Conservation (phyloP, 2,329 filamentous ascomycete species). For the Fusarium solani-melongenae region DNA sequence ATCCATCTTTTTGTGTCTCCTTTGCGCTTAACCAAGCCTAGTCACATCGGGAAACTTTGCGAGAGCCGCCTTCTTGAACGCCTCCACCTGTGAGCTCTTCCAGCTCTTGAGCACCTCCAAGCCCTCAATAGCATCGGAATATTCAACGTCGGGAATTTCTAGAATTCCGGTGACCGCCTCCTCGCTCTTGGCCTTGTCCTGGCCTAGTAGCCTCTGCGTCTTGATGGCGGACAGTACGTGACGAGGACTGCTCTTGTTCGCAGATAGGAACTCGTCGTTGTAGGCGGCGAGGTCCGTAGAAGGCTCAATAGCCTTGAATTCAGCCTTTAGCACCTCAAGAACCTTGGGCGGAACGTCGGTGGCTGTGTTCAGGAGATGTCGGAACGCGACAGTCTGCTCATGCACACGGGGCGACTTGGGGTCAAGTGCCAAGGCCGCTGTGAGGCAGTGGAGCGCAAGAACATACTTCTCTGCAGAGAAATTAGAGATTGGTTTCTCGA, state of each 20-base stretch:
- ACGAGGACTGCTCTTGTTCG: slow-evolving; percentile 69
- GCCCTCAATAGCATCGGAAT: slow-evolving; percentile 65
- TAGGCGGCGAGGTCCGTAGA: slow-evolving; percentile 68
- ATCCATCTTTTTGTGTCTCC: slow-evolving; percentile 4
- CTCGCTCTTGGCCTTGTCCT: slow-evolving; percentile 66
- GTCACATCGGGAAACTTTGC: slow-evolving; percentile 64
- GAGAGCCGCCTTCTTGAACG: slow-evolving; percentile 61
- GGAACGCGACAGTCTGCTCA: slow-evolving; percentile 78
- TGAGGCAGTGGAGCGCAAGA: slow-evolving; percentile 86
- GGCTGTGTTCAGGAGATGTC: slow-evolving; percentile 67
- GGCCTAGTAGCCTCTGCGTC: slow-evolving; percentile 68
- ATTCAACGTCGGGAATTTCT: slow-evolving; percentile 59
- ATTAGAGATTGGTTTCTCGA: neutral
- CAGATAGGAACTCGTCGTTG: slow-evolving; percentile 73
- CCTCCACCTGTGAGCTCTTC: slow-evolving; percentile 60
- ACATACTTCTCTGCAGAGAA: slow-evolving; percentile 78
- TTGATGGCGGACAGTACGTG: slow-evolving; percentile 74
- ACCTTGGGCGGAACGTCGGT: slow-evolving; percentile 72
- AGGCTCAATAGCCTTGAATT: slow-evolving; percentile 71
- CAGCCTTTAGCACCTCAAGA: slow-evolving; percentile 74
- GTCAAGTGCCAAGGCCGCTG: slow-evolving; percentile 77
- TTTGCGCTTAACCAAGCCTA: slow-evolving; percentile 51
- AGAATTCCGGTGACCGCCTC: slow-evolving; percentile 72
- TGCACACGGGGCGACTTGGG: slow-evolving; percentile 77
- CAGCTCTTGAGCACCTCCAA: slow-evolving; percentile 59